These are phyloP conservation scores for Vitellaria paradoxa DNA, from an alignment of 179 eudicot genomes.

Conservation along the genomic window DNA sequence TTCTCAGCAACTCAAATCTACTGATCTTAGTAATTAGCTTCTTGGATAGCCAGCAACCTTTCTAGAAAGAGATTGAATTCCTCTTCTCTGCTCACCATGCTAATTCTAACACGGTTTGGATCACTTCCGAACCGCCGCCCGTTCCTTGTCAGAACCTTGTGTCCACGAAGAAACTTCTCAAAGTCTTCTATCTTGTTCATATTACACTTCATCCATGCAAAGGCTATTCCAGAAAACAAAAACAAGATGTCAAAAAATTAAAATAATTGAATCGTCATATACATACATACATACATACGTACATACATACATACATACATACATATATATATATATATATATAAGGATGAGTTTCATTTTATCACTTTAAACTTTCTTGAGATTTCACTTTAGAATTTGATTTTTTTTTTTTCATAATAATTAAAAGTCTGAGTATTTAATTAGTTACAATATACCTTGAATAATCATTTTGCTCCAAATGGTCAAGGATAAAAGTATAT, in stretches of 20 bases:
- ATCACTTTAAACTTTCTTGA: no score
- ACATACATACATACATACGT: no score
- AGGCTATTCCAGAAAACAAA: conserved; percentile 38
- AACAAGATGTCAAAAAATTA: not conserved
- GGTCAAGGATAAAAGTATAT: no score
- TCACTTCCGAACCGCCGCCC: conserved; percentile 61
- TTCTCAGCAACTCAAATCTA: not conserved
- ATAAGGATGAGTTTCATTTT: no score
- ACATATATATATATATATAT: no score
- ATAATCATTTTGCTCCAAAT: no score
- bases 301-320: no score
- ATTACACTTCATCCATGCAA: conserved; percentile 76
- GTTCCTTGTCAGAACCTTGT: conserved; percentile 48
- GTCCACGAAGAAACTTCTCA: conserved; percentile 37
- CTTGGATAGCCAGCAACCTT: conserved; percentile 43
- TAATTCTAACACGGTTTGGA: conserved; percentile 45
- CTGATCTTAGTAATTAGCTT: not conserved
- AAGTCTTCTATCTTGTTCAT: conserved; percentile 35
- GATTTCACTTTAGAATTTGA: no score
- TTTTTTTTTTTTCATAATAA: no score
- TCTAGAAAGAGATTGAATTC: conserved; percentile 52
- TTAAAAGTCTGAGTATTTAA: no score
- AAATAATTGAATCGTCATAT: not conserved
- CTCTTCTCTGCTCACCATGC: conserved; percentile 60
- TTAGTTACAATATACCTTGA: no score